Evolutionary conservation across 805 yeast genomes (phyloP).

Genomic region (Starmerella bombicola): DNA sequence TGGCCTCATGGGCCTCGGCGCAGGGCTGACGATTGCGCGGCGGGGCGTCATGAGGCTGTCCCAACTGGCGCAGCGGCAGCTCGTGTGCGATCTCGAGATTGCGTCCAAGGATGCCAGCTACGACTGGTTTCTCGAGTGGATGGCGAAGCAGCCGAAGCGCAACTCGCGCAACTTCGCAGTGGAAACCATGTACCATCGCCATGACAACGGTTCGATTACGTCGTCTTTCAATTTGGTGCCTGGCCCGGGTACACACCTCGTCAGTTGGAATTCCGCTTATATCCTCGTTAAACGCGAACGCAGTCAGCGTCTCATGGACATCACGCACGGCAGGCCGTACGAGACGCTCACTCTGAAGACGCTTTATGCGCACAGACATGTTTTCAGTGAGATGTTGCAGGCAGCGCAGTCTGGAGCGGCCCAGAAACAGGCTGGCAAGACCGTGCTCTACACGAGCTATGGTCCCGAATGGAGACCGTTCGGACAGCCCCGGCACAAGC

Average conservation of each 20-base stretch:
- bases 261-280: slow-evolving; percentile 74
- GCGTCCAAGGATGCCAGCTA: slow-evolving; percentile 89
- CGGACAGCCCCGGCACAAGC: slow-evolving; percentile 85
- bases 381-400: slow-evolving; percentile 55
- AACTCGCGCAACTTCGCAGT: slow-evolving; percentile 77
- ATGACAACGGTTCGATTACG: slow-evolving; percentile 80
- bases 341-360: slow-evolving; percentile 95
- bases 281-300: slow-evolving; percentile 83
- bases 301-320: slow-evolving; percentile 74
- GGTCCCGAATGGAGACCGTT: slow-evolving; percentile 99
- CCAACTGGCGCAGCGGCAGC: slow-evolving; percentile 59
- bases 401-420: slow-evolving; percentile 82
- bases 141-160: slow-evolving; percentile 68
- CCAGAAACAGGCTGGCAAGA: slow-evolving; percentile 76
- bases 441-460: slow-evolving; percentile 87
- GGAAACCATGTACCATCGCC: slow-evolving; percentile 74
- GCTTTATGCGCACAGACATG: slow-evolving; percentile 59
- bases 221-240: slow-evolving; percentile 88
- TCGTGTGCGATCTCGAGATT: slow-evolving; percentile 84
- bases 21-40: slow-evolving; percentile 66
- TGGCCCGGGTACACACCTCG: slow-evolving; percentile 91
- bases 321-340: slow-evolving; percentile 84
- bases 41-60: slow-evolving; percentile 53
- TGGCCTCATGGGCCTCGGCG: slow-evolving; percentile 92
- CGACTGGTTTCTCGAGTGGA: slow-evolving; percentile 93